Evolutionary conservation across 2,329 filamentous ascomycete genomes (phyloP), one percentile per base, ranked within the genome.

Genomic region (Trichoderma sp.): DNA sequence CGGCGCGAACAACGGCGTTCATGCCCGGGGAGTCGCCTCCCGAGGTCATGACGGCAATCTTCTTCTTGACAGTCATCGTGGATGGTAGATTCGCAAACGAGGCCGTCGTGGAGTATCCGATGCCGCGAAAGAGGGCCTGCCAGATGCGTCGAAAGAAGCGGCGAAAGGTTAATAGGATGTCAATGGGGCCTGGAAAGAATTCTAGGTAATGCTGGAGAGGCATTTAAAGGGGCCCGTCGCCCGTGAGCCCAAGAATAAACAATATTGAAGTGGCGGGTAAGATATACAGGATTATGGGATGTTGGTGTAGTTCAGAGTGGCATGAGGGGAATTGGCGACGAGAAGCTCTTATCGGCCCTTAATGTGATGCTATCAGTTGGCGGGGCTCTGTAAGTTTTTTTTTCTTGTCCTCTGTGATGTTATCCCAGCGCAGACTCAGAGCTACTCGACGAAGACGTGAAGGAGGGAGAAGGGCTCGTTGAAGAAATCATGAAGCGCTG

Each of bases 21-120:
- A 97, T 97, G 78, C 94, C 94, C 2, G 93, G 94, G 73, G 93
- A 93, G 85, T 97, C 94, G 77, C 94, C 94, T 77, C 94, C 94
- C 74, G 92, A 96, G 77, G 94, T 97, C 90, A 97, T 93, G 79
- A 97, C 89, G 73, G 90, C 94, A 78, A 97, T 95, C 81, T 87
- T 88, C 81, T 89, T 88, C 76, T 84, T 87, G 68, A 80, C 77
- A 55, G 81, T 79, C 84, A 86, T 84, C 63, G 70, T 77, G 67
- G 70, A 34, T 70, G 70, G 66, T 51, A 70, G 69, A 65, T 64
- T 65, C 43, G 72, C 60, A 16, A 70, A 70, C 58, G 64, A 60
- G 43, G 69, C n/a, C 1, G 66, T n/a, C 26, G 54, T 51, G 49
- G 56, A 66, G 51, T 55, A 63, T 39, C 34, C 37, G 49, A 70